Evolutionary conservation across 2,329 filamentous ascomycete species (phyloP), one percentile per base, ranked within the genome.

Genomic region (Colletotrichum noveboracense): DNA sequence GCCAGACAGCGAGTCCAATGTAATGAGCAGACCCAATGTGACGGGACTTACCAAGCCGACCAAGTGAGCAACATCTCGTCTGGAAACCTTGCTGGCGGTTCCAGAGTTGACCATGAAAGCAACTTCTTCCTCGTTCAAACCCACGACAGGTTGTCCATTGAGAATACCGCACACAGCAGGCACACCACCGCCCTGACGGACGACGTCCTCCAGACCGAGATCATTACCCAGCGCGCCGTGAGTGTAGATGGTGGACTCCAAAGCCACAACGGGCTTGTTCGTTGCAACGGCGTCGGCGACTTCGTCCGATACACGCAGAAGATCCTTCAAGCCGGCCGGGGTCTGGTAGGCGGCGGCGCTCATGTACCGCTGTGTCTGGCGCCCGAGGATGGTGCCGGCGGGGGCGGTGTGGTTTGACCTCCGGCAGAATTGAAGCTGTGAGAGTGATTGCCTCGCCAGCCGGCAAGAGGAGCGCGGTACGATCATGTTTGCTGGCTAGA

Each of bases 191-290:
- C 96, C 91, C 55, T 89, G 88, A 61, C 97, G 94, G 66, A 98
- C 94, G 55, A 97, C 89, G 14, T 93, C 92, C 81, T 98, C 95
- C 75, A 98, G 91, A 62, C 93, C 90, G 24, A 91, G 86, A 61
- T 90, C 89, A 38, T 92, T 91, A n/a, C 95, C 95, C 16, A 99
- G 88, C 26, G 94, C 93, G 55, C 96, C 96, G 85, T 99, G 97
- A 2, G 97, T 99, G 85, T 99, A 98, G 79, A 99, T 98, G 6
- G 97, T 98, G 3, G 95, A 96, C 85, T 99, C 97, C 6, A 99
- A 89, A 18, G 96, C 97, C 13, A 99, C 96, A 6, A 99, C 93
- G 1, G 97, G 96, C 80, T 92, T 93, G 72, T 93, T 92, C 14
- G 91, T 90, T 56, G 91, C 88, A 64, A 98, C 84, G 52, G 96